Evolutionary conservation across 2,329 filamentous ascomycete species (phyloP).

Genomic region (Clonostachys solani): DNA sequence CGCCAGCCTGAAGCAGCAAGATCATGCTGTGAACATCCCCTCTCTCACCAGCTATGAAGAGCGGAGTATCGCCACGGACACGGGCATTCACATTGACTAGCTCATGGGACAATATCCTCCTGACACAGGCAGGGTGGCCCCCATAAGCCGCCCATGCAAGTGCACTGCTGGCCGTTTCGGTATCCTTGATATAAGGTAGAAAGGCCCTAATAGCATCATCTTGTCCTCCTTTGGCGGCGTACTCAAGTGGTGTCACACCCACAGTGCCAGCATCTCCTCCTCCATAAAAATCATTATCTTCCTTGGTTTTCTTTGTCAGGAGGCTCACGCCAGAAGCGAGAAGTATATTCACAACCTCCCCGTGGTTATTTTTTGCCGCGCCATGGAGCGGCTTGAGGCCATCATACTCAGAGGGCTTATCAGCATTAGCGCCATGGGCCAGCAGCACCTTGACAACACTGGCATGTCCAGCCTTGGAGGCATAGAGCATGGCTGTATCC

Average conservation of each 20-base stretch:
- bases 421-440: neutral
- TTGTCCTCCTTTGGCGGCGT: neutral
- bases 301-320: neutral
- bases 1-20: neutral
- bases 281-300: neutral
- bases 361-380: neutral
- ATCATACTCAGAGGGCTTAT: neutral
- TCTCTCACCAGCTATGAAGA: neutral
- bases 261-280: neutral
- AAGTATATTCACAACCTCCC: neutral
- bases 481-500: neutral
- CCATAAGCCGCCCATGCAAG: neutral
- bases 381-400: neutral
- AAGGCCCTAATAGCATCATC: neutral
- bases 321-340: neutral
- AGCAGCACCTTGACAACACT: neutral
- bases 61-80: neutral
- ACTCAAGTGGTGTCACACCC: neutral
- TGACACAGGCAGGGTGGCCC: neutral
- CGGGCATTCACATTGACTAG: neutral
- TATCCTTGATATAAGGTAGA: neutral
- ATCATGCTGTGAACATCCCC: neutral
- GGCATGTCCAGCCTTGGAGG: neutral
- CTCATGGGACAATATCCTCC: neutral
- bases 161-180: neutral